phyloP scores from a whole-genome alignment of 352 stramenopile species.

The Nothophytophthora sp. region DNA sequence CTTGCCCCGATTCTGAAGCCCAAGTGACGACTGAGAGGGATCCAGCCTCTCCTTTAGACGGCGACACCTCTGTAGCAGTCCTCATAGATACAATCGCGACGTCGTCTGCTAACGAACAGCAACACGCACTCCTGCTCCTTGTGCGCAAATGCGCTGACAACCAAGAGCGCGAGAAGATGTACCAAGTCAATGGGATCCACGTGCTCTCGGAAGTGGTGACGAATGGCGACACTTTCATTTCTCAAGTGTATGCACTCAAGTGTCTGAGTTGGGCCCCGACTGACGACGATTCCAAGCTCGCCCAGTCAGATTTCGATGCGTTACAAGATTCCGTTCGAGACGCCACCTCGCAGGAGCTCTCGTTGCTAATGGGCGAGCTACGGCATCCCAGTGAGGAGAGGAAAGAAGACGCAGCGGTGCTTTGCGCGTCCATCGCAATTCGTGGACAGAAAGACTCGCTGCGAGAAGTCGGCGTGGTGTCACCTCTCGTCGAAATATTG shows the following conservation, averaged over 20 bases:
- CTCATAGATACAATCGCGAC: background rate
- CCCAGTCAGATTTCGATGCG: conserved; percentile 1
- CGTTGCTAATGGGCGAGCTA: background rate
- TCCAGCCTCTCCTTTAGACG: too few species aligned
- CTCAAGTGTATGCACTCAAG: conserved; percentile 1
- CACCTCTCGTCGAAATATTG: background rate
- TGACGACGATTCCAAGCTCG: background rate
- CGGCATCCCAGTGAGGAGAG: background rate
- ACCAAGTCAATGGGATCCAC: background rate
- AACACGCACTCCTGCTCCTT: background rate
- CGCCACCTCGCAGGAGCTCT: background rate
- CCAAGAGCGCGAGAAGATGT: background rate
- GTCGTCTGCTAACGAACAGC: background rate
- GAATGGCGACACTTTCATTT: background rate
- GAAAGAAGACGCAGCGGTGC: background rate
- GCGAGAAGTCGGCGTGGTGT: background rate
- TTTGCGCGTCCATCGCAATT: conserved; percentile 2
- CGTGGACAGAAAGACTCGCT: background rate
- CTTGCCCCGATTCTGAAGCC: too few species aligned
- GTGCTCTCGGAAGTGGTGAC: conserved; percentile 3
- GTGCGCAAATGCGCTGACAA: conserved; percentile 2
- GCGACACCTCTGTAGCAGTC: too few species aligned
- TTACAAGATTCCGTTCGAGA: conserved; percentile 1
- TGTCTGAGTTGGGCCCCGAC: conserved; percentile 2
- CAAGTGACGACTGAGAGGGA: too few species aligned